Evolutionary conservation across 106 monocot species (phyloP), one percentile per base, ranked within the genome.

Genomic region (Ottelia alismoides): DNA sequence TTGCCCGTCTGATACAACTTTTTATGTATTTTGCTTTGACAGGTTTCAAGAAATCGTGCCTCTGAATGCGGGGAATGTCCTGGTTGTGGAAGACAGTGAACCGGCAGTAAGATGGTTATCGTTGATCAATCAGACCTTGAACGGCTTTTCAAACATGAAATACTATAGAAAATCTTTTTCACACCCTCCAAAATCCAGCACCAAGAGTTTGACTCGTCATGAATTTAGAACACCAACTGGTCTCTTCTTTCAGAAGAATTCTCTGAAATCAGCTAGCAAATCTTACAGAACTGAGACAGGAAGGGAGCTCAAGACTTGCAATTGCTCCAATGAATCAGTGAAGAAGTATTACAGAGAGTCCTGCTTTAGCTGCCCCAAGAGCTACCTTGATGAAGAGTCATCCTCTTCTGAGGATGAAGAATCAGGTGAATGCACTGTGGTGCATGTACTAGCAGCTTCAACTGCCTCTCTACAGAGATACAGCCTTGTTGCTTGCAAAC

Each of bases 31-130:
- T n/a, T n/a, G n/a, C n/a, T n/a, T n/a, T n/a, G n/a, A 20, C 68
- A 98, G 98, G 82, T 98, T 98, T 82, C 98, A 98, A 76, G 98
- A 98, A 63, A 90, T 86, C 67, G 98, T 98, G 40, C 98, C 98
- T 64, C 40, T 98, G 60, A 98, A 80, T 63, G 89, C 98, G 35
- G 85, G 98, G 30, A 90, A 98, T 56, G 89, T 98, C 22, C 25
- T 90, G 25, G 98, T 90, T 0, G 44, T 72, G 1, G 98, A 90
- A 54, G 98, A 98, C 72, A 98, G 72, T 44, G 98, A 90, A 35
- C 98, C 98, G 0, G 89, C 89, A 0, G 76, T 74, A 1, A 85
- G 75, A 55, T 98, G 90, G 98, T 82, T 98, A 1, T 35, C 54
- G 9, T 76, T 90, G 23, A 85, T 98, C 30, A 63, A 66, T 62